These are phyloP conservation scores for Abelmoschus esculentus DNA, from an alignment of 345 rosid species.

Conservation along the genomic window DNA sequence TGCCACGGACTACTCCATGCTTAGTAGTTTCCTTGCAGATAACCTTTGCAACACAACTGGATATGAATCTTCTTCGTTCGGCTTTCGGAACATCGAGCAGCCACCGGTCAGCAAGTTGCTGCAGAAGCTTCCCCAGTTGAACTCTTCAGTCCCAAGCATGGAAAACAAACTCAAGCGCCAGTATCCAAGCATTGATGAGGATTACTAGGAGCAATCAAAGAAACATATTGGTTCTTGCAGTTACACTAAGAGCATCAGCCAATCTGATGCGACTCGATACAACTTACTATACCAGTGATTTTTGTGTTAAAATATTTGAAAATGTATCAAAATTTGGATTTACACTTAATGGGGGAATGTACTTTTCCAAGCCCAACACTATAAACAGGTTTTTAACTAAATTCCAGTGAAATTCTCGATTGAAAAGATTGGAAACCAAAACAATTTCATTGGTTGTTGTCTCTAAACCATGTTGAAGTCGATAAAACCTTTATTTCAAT, in stretches of 20 bases:
- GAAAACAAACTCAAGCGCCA: constrained; percentile 48
- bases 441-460: background rate
- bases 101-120: constrained; percentile 22
- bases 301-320: constrained; percentile 3
- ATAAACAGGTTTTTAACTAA: background rate
- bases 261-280: constrained; percentile 30
- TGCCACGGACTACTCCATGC: constrained; percentile 57
- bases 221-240: constrained; percentile 36
- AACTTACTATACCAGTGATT: constrained; percentile 36
- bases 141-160: constrained; percentile 28
- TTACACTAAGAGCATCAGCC: constrained; percentile 27
- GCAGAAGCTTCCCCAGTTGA: constrained; percentile 50
- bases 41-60: constrained; percentile 28
- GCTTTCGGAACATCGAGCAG: constrained; percentile 15
- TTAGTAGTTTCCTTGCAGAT: constrained; percentile 52
- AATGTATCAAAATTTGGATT: constrained; percentile 10
- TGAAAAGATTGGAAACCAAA: background rate
- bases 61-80: constrained; percentile 21
- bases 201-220: constrained; percentile 32
- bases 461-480: background rate
- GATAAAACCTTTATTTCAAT: background rate
- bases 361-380: too few species aligned
- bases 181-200: constrained; percentile 30
- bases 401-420: background rate
- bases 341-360: background rate